A percentile compares a stretch with the other conserved stretches of the same genome.
phyloP scores from a whole-genome alignment of 129 eudicot genomes.

The Lactuca saligna region DNA sequence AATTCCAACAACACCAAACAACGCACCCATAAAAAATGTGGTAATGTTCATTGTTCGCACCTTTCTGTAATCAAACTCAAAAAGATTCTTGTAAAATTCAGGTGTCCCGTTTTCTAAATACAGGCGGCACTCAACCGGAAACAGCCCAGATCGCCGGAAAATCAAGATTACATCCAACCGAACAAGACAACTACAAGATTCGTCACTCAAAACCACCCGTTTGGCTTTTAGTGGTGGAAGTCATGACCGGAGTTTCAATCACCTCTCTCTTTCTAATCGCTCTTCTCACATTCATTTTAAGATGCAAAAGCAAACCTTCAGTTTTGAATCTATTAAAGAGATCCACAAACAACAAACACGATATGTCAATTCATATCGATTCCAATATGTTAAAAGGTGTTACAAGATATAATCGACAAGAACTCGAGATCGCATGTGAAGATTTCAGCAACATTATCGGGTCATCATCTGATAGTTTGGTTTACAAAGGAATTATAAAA shows the following conservation, averaged over 20 bases:
- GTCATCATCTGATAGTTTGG: conserved; percentile 77
- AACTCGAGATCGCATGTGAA: conserved; percentile 96
- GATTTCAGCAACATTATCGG: conserved; percentile 99
- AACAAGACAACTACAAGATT: conserved; percentile 28
- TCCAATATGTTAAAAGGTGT: conserved; percentile 74
- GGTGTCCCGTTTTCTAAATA: background rate
- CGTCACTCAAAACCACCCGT: conserved; percentile 51
- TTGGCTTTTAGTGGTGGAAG: conserved; percentile 71
- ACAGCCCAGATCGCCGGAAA: conserved; percentile 40
- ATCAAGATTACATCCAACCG: conserved; percentile 42
- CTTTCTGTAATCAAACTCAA: background rate
- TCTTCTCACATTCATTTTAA: conserved; percentile 35
- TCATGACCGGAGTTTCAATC: conserved; percentile 65
- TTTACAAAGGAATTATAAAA: conserved; percentile 86
- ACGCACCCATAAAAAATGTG: conserved; percentile 67
- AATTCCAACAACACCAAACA: conserved; percentile 61
- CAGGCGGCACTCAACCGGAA: conserved; percentile 49
- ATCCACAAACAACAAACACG: conserved; percentile 54
- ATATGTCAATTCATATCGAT: conserved; percentile 56
- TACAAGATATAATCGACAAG: conserved; percentile 61
- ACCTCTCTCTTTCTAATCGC: conserved; percentile 53
- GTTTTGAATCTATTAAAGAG: conserved; percentile 67
- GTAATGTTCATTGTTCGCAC: conserved; percentile 48
- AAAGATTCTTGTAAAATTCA: background rate
- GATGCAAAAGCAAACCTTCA: conserved; percentile 61